Conservation (phyloP, 371 early-diverging fungal genomes). For the Mucor saturninus region DNA sequence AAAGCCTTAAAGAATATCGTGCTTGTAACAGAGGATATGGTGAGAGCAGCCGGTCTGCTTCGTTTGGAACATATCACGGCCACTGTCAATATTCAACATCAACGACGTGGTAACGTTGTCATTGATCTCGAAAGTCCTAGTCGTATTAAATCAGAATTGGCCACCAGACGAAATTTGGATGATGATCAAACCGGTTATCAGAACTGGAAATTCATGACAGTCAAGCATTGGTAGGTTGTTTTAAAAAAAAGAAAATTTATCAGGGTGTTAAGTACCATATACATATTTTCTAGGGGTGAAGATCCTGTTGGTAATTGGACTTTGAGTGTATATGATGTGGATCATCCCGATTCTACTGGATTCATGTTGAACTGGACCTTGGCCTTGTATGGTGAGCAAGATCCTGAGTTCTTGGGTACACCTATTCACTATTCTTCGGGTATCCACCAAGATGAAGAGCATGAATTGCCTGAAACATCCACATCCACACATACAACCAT, state of each 20-base stretch:
- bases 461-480: slow-evolving; percentile 8
- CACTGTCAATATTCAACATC: slow-evolving; percentile 80
- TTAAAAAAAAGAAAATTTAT: slow-evolving; percentile 21
- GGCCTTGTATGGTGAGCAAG: slow-evolving; percentile 69
- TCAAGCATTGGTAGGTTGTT: slow-evolving; percentile 86
- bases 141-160: slow-evolving; percentile 69
- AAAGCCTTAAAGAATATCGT: slow-evolving; percentile 47
- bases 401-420: slow-evolving; percentile 37
- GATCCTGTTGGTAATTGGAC: slow-evolving; percentile 84
- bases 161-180: slow-evolving; percentile 71
- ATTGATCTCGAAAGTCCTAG: slow-evolving; percentile 78
- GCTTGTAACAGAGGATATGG: slow-evolving; percentile 51
- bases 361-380: slow-evolving; percentile 68
- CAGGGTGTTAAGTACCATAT: not conserved
- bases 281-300: slow-evolving; percentile 70
- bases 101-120: slow-evolving; percentile 81
- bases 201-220: slow-evolving; percentile 95
- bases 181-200: slow-evolving; percentile 71
- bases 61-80: slow-evolving; percentile 89
- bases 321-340: slow-evolving; percentile 66
- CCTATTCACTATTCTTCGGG: slow-evolving; percentile 27
- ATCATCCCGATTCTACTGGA: slow-evolving; percentile 48
- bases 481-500: slow-evolving; percentile 7
- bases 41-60: slow-evolving; percentile 59
- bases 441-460: slow-evolving; percentile 22